These are phyloP conservation scores for Begonia masoniana DNA, from an alignment of 306 rosid genomes.

Conservation along the genomic window DNA sequence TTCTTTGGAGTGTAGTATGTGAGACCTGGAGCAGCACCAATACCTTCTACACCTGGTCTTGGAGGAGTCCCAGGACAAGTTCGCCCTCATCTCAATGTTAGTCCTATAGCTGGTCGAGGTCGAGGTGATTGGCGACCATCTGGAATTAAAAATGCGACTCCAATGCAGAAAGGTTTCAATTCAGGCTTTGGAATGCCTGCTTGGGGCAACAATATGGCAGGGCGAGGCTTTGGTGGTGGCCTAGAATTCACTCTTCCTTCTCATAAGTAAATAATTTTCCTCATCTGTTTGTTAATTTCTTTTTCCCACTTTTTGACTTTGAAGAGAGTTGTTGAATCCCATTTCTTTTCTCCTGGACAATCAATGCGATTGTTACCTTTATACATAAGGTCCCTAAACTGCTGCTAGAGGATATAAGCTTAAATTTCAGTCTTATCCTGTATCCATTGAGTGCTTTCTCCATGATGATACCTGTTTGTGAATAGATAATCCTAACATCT, in stretches of 20 bases:
- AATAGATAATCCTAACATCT: too few relatives aligned
- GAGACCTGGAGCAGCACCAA: constrained; percentile 89
- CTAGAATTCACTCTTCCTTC: constrained; percentile 96
- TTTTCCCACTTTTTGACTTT: too few relatives aligned
- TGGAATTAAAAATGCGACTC: constrained; percentile 46
- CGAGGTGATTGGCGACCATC: constrained; percentile 98
- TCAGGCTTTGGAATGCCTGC: constrained; percentile 59
- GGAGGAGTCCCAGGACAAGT: constrained; percentile 76
- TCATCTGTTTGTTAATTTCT: too few relatives aligned
- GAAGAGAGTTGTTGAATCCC: too few relatives aligned
- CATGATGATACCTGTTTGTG: too few relatives aligned
- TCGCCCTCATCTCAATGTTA: constrained; percentile 69
- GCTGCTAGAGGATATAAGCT: too few relatives aligned
- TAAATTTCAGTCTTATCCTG: too few relatives aligned
- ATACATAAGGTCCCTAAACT: too few relatives aligned
- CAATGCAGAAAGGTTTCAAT: constrained; percentile 70
- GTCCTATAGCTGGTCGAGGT: constrained; percentile 65
- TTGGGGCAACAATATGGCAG: constrained; percentile 72
- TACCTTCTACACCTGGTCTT: constrained; percentile 41
- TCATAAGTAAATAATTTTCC: constrained; percentile 52
- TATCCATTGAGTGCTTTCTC: too few relatives aligned
- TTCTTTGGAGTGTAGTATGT: constrained; percentile 53
- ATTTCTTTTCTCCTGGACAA: too few relatives aligned
- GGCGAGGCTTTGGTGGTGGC: constrained; percentile 86
- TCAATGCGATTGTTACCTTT: too few relatives aligned